Percentiles rank a stretch among this genome's conserved stretches.
Conservation (phyloP, 192 early-diverging fungal genomes). For the Kappamyces sp. region DNA sequence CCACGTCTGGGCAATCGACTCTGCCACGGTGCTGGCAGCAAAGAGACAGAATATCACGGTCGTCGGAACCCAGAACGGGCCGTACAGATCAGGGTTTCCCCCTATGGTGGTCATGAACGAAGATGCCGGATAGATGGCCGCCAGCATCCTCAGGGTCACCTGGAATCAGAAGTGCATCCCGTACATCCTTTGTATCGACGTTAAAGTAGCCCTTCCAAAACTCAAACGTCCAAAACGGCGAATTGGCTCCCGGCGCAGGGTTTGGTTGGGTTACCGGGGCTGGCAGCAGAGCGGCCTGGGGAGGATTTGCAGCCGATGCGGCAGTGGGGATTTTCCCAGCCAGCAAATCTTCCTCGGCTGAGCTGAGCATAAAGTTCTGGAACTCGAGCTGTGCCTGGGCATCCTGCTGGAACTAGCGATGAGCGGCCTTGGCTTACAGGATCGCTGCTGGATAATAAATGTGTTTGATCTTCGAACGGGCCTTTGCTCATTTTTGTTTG, state of each 20-base stretch:
- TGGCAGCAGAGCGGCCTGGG: background rate
- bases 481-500: no score
- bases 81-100: constrained; percentile 90
- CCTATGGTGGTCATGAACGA: constrained; percentile 71
- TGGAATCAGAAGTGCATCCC: constrained; percentile 3
- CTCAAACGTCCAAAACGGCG: constrained; percentile 75
- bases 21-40: constrained; percentile 85
- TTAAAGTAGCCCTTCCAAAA: constrained; percentile 91
- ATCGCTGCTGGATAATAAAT: no score
- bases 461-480: no score
- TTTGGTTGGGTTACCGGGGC: constrained; percentile 13
- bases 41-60: constrained; percentile 96
- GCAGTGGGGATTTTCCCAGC: constrained; percentile 15
- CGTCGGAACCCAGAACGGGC: constrained; percentile 97
- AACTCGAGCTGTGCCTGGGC: constrained; percentile 43
- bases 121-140: constrained; percentile 23
- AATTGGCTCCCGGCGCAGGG: constrained; percentile 8
- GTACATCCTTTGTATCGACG: constrained; percentile 82
- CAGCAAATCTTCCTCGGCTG: constrained; percentile 36
- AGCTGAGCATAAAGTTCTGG: constrained; percentile 50
- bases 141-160: constrained; percentile 33
- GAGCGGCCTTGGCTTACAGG: no score
- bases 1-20: constrained; percentile 69
- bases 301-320: background rate
- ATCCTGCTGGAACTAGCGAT: background rate